Evolutionary conservation across 768 basidiomycete species (phyloP).

Genomic region (Suillus decipiens): DNA sequence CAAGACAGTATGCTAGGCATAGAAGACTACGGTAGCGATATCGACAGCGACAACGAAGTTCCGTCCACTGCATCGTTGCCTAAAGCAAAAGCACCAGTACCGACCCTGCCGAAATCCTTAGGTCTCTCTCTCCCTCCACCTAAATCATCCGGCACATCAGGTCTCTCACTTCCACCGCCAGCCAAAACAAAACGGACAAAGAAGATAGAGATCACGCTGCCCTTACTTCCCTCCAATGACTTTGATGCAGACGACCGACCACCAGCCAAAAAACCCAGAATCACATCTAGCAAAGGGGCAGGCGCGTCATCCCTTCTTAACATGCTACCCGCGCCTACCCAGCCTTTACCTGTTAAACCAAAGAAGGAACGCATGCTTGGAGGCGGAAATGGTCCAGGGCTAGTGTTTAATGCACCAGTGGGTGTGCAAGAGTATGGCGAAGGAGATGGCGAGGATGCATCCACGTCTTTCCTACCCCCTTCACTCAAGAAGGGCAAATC

Average conservation of each 20-base stretch:
- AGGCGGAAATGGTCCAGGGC: conserved; percentile 57
- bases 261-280: conserved; percentile 57
- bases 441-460: conserved; percentile 31
- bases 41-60: conserved; percentile 53
- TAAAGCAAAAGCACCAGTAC: conserved; percentile 18
- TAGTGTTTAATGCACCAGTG: conserved; percentile 53
- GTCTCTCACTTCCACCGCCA: conserved; percentile 33
- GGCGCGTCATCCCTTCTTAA: conserved; percentile 65
- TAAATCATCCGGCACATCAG: conserved; percentile 24
- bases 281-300: conserved; percentile 41
- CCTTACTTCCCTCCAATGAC: conserved; percentile 31
- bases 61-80: not conserved
- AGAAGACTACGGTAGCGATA: conserved; percentile 77
- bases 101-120: conserved; percentile 32
- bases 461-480: conserved; percentile 57
- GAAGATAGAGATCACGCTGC: conserved; percentile 43
- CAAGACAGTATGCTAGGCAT: conserved; percentile 63
- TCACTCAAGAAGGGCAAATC: conserved; percentile 60
- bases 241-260: conserved; percentile 53
- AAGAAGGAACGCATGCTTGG: conserved; percentile 59
- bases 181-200: conserved; percentile 43
- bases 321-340: conserved; percentile 78
- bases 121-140: conserved; percentile 40
- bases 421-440: conserved; percentile 15
- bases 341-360: conserved; percentile 39